A percentile compares a stretch with the other conserved stretches of the same genome.
These are phyloP conservation scores for Heliamphora exappendiculata DNA, from an alignment of 148 eudicot species.

Conservation along the genomic window DNA sequence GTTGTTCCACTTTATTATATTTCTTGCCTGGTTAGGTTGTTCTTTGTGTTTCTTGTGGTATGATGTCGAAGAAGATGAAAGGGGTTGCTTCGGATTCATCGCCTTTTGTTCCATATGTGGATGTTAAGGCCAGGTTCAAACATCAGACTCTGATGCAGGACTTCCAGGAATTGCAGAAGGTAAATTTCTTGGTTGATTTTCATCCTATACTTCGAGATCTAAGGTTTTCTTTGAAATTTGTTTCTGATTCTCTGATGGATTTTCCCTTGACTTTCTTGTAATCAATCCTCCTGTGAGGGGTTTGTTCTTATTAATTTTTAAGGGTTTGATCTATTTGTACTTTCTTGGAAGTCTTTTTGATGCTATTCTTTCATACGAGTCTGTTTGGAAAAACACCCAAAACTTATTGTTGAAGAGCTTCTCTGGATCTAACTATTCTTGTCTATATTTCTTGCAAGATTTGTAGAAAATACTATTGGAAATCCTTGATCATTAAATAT, in stretches of 20 bases:
- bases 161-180: conserved; percentile 31
- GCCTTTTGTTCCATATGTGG: conserved; percentile 16
- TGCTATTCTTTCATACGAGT: not conserved
- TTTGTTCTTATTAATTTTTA: not conserved
- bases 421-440: not conserved
- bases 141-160: conserved; percentile 41
- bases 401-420: not conserved
- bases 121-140: conserved; percentile 27
- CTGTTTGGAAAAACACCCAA: not conserved
- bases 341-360: not conserved
- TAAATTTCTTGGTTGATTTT: conserved; percentile 14
- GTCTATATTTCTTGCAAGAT: not conserved
- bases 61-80: conserved; percentile 42
- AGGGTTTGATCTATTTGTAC: not conserved
- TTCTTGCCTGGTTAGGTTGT: conserved; percentile 4
- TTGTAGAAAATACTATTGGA: not conserved
- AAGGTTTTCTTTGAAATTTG: conserved; percentile 1
- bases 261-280: not conserved
- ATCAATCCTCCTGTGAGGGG: no score
- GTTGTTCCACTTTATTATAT: not conserved
- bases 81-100: conserved; percentile 27
- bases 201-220: conserved; percentile 12
- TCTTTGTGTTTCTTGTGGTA: conserved; percentile 15
- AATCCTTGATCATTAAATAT: not conserved
- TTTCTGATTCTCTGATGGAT: not conserved